Evolutionary conservation across 1,284 basidiomycete genomes (phyloP), one percentile per base, ranked within the genome.

Genomic region (Afroboletus lepidellus): DNA sequence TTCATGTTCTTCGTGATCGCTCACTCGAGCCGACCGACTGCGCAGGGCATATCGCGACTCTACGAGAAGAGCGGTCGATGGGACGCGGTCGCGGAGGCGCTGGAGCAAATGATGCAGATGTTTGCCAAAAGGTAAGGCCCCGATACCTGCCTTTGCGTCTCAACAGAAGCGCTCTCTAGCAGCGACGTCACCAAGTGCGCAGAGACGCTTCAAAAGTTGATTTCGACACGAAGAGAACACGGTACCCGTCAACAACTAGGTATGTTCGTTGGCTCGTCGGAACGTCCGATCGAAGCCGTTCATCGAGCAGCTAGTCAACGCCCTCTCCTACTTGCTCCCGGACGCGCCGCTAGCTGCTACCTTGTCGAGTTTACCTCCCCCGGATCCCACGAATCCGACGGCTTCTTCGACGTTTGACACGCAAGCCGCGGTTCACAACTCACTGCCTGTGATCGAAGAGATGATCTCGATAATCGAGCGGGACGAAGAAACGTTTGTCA

Each of bases 131-230:
- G 72, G 90, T 91, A 63, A 51, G 81, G 62, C 8, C 37, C 15
- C 48, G 4, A 2, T 15, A 3, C 18, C 47, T 49, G 3, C 15
- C 5, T 16, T 5, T 1, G 20, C 38, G 3, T 24, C 3, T 27
- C 30, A 21, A 5, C 20, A 23, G 18, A 46, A 8, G 16, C 27
- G 50, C 42, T 44, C 20, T 56, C 16, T 57, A 94, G 92, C 5
- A 74, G 83, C 30, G 93, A 98, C 65, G 81, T 80, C 0, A 75
- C 76, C 8, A 95, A 91, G 69, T 90, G 87, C 58, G 92, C 90
- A 1, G 89, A 92, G 62, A 74, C 77, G 0, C 67, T 96, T 38
- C 90, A 94, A 65, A 90, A 86, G 58, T 73, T 92, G 34, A 71
- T 97, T n/a, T 77, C 83, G 3, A 64, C 85, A 3, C 79, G 83